phyloP scores from a whole-genome alignment of 2,329 filamentous ascomycete genomes.

The Eutypella sp. region DNA sequence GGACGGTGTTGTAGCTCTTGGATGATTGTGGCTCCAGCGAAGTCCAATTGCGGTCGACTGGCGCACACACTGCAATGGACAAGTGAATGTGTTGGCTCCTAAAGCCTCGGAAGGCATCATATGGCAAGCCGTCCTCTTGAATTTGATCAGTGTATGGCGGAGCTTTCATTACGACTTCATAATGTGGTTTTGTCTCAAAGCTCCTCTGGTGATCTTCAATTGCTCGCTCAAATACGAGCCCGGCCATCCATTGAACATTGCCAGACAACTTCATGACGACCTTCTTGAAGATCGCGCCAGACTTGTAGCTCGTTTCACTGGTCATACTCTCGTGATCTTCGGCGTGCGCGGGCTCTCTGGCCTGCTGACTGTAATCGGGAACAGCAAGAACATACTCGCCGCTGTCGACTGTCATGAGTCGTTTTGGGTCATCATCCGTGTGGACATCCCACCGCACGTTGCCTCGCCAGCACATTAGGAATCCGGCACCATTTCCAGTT shows the following conservation, averaged over 20 bases:
- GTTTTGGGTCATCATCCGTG: constrained; percentile 78
- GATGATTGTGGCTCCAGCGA: constrained; percentile 70
- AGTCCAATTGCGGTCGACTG: constrained; percentile 81
- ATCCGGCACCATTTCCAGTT: constrained; percentile 87
- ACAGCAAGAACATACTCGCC: constrained; percentile 92
- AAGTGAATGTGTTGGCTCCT: constrained; percentile 95
- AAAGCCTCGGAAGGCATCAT: constrained; percentile 96
- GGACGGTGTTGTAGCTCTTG: constrained; percentile 92
- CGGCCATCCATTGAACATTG: constrained; percentile 88
- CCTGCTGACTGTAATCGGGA: constrained; percentile 87
- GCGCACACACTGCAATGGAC: constrained; percentile 85
- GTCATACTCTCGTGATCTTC: constrained; percentile 56
- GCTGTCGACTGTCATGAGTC: constrained; percentile 93
- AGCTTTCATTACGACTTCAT: constrained; percentile 80
- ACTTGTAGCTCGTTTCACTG: constrained; percentile 60
- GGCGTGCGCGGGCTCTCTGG: constrained; percentile 54
- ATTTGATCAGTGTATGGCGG: constrained; percentile 66
- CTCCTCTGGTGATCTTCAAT: constrained; percentile 66
- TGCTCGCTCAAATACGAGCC: constrained; percentile 86
- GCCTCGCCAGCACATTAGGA: constrained; percentile 98
- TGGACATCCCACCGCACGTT: constrained; percentile 86
- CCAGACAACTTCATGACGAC: constrained; percentile 98
- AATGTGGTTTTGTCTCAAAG: constrained; percentile 89
- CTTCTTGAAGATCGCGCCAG: constrained; percentile 89
- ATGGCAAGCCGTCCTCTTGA: constrained; percentile 50